phyloP scores from a whole-genome alignment of 345 rosid genomes.

The Melastoma malabathricum region DNA sequence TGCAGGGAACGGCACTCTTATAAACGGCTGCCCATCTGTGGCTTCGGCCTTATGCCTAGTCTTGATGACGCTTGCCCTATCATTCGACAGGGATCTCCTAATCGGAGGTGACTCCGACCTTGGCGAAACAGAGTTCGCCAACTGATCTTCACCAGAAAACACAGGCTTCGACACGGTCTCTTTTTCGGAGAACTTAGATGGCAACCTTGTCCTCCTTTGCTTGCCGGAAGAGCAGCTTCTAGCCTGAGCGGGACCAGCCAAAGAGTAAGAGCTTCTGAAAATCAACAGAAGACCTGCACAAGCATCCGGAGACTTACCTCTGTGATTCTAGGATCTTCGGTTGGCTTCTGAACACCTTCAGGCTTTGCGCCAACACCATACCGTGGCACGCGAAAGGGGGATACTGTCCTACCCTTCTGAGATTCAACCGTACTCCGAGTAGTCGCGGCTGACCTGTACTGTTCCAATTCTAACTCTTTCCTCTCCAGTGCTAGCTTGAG shows the following conservation, averaged over 20 bases:
- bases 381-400: constrained; percentile 67
- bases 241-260: constrained; percentile 20
- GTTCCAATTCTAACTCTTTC: constrained; percentile 82
- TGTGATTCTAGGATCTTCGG: constrained; percentile 29
- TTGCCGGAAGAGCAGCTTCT: constrained; percentile 81
- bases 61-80: constrained; percentile 53
- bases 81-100: constrained; percentile 67
- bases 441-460: constrained; percentile 29
- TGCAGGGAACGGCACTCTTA: constrained; percentile 71
- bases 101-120: constrained; percentile 70
- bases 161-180: constrained; percentile 36
- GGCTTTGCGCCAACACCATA: constrained; percentile 34
- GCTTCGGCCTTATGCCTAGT: constrained; percentile 44
- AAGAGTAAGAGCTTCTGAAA: too few species aligned
- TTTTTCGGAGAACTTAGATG: constrained; percentile 49
- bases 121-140: constrained; percentile 23
- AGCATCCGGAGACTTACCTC: constrained; percentile 27
- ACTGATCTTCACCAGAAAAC: constrained; percentile 36
- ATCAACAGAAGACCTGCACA: too few species aligned
- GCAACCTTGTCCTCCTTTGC: constrained; percentile 71
- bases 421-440: constrained; percentile 31
- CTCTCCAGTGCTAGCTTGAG: constrained; percentile 66
- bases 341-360: constrained; percentile 38
- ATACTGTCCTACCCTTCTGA: constrained; percentile 69
- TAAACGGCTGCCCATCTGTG: constrained; percentile 37